Evolutionary conservation across 129 eudicot species (phyloP), one percentile per base, ranked within the genome.

Genomic region (Tagetes patula): DNA sequence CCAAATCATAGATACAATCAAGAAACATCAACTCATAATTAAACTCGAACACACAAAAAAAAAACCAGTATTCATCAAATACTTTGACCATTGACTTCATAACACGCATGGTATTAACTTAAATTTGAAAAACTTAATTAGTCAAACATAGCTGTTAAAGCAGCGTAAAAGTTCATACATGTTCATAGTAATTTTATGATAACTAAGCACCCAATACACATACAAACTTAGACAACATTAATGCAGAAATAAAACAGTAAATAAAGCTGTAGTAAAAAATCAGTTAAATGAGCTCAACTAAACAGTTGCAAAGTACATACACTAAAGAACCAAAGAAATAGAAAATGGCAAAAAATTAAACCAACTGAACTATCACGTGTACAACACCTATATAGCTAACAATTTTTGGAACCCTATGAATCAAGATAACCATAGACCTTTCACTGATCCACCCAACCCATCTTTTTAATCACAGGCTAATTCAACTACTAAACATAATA

Each of bases 281-380:
- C 64, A 69, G 65, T 62, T 62, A 70, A 76, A 70, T 20, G 53
- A 69, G 55, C 13, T 48, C 47, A 48, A 69, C 54, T 50, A 32
- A 53, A 67, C 60, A 68, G 39, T 31, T 14, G 80, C 30, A 20
- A 58, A 10, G 43, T 70, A 69, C 53, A 38, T 37, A 1, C 67
- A 61, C 67, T 12, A 61, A 4, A 34, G 41, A 61, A 13, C 49
- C 34, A 70, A 48, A 69, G 6, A 37, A 33, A 53, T 9, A 68
- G 70, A 6, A 74, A 5, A 58, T 1, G 45, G 32, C 46, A 32
- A 39, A 54, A 67, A 39, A 20, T 20, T 20, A 20, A 47, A 56
- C 48, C 75, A 76, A 66, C 59, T 50, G 63, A 74, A 5, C 36
- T 20, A 68, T 77, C 81, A 77, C 54, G 40, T 77, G 81, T 69